These are phyloP conservation scores for Pseudocercospora musae DNA, from an alignment of 2,329 filamentous ascomycete species.

Conservation along the genomic window DNA sequence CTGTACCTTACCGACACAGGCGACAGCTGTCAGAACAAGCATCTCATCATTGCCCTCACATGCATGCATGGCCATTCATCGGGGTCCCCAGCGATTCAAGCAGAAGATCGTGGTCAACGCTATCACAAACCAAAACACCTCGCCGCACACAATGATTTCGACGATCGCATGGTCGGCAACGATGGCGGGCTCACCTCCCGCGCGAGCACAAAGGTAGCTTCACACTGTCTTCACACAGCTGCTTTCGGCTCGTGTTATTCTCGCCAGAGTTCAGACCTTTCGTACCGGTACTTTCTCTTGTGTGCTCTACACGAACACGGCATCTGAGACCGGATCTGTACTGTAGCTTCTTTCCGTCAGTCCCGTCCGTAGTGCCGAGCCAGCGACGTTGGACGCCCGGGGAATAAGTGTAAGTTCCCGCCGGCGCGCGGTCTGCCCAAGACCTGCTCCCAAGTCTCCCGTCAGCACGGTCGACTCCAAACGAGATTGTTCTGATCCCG, in stretches of 20 bases:
- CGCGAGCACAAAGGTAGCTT: neutral
- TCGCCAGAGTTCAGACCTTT: neutral
- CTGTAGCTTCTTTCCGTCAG: slow-evolving; percentile 12
- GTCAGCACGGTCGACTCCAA: slow-evolving; percentile 20
- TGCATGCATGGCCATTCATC: neutral
- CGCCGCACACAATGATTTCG: neutral
- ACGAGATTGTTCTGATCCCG: slow-evolving; percentile 23
- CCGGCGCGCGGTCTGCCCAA: slow-evolving; percentile 11
- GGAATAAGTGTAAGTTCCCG: slow-evolving; percentile 13
- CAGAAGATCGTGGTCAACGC: neutral
- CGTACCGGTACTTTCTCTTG: neutral
- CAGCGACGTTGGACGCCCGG: slow-evolving; percentile 13
- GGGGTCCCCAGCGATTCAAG: neutral
- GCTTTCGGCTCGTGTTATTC: neutral
- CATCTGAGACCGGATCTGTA: no score
- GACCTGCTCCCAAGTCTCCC: neutral
- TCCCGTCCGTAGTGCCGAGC: slow-evolving; percentile 15
- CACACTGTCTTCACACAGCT: no score
- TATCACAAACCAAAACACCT: neutral
- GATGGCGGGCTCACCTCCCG: neutral
- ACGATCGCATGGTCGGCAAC: neutral
- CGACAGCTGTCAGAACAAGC: slow-evolving; percentile 1
- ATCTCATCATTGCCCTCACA: neutral
- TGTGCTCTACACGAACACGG: slow-evolving; percentile 4
- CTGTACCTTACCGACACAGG: neutral